A percentile compares a stretch with the other conserved stretches of the same genome.
phyloP scores from a whole-genome alignment of 257 asterid species.

The Hygrophila difformis region DNA sequence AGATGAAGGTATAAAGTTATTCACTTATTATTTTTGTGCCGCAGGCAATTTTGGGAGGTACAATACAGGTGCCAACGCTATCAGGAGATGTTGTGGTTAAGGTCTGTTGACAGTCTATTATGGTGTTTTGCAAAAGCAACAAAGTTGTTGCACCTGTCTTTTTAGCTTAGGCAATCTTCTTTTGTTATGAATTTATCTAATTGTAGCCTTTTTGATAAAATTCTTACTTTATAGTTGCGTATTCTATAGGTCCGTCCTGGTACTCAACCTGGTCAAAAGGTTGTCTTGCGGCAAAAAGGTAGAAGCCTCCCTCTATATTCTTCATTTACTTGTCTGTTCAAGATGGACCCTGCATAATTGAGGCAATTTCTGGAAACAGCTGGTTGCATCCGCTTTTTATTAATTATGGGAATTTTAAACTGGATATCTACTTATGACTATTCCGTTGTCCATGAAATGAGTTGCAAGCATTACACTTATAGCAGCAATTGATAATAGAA shows the following conservation, averaged over 20 bases:
- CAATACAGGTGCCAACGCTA: constrained; percentile 84
- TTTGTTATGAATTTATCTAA: background rate
- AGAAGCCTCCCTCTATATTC: constrained; percentile 7
- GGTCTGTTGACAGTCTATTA: constrained; percentile 33
- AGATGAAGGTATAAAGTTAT: constrained; percentile 10
- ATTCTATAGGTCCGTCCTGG: constrained; percentile 76
- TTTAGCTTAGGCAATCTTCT: background rate
- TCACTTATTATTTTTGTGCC: constrained; percentile 14
- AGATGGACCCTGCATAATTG: background rate
- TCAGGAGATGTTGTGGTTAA: constrained; percentile 83
- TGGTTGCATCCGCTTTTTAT: no score
- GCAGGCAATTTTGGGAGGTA: constrained; percentile 97
- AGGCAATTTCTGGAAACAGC: no score
- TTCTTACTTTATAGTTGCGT: background rate
- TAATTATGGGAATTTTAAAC: no score
- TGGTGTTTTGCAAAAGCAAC: background rate
- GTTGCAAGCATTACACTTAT: no score
- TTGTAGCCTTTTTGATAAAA: background rate
- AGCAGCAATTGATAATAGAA: no score
- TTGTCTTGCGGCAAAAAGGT: constrained; percentile 79
- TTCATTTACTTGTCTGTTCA: background rate
- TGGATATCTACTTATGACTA: no score
- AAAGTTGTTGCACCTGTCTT: background rate
- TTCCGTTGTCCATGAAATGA: no score
- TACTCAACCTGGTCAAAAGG: constrained; percentile 95